Conservation (phyloP, 2,329 filamentous ascomycete genomes). For the Polychaeton citri region DNA sequence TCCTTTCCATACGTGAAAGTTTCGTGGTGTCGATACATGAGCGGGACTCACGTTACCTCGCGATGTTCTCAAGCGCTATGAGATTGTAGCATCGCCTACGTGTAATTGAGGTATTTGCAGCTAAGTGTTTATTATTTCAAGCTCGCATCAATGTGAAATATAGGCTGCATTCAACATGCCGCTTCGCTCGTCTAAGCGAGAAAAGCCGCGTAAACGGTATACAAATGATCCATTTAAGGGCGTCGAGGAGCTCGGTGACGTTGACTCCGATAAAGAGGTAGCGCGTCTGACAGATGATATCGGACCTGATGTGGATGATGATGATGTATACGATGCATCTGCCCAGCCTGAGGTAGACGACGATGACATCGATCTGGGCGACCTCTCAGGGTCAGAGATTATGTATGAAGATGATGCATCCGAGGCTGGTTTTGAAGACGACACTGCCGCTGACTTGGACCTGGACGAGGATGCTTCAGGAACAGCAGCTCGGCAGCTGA, state of each 20-base stretch:
- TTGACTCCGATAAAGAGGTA: constrained; percentile 23
- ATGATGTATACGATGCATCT: constrained; percentile 2
- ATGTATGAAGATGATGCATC: constrained; percentile 19
- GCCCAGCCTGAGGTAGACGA: constrained; percentile 22
- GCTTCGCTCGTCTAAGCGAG: constrained; percentile 10
- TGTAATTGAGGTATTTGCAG: too few relatives aligned
- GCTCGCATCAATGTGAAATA: too few relatives aligned
- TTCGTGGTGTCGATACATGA: too few relatives aligned
- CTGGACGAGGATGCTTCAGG: constrained; percentile 12
- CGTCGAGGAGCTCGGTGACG: constrained; percentile 15
- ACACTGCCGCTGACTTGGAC: constrained; percentile 24
- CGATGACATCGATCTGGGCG: constrained; percentile 14
- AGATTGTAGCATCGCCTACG: too few relatives aligned
- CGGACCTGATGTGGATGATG: constrained; percentile 24
- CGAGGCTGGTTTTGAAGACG: constrained; percentile 13
- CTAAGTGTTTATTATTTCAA: too few relatives aligned
- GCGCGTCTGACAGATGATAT: constrained; percentile 16
- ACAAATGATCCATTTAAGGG: constrained; percentile 23
- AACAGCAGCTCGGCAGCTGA: background rate
- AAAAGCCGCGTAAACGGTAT: constrained; percentile 16
- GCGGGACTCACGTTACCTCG: too few relatives aligned
- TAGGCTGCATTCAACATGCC: constrained; percentile 2
- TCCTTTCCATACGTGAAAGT: too few relatives aligned
- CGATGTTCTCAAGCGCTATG: too few relatives aligned
- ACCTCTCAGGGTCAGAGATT: constrained; percentile 19